A percentile compares a stretch with the other conserved stretches of the same genome.
phyloP scores from a whole-genome alignment of 108 stramenopile genomes.

The Nannochloropsis salina region DNA sequence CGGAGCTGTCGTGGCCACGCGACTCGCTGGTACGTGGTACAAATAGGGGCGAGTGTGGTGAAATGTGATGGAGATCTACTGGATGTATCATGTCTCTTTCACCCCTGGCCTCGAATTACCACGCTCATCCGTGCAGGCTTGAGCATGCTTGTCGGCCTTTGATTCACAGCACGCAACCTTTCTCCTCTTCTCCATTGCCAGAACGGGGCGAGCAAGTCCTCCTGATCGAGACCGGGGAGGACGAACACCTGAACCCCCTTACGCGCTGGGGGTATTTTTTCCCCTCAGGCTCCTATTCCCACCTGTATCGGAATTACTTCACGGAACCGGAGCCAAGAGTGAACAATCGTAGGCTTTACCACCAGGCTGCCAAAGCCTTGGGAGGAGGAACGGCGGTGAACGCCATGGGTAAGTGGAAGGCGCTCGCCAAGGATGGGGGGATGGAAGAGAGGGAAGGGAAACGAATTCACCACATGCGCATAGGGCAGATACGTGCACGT shows the following conservation, averaged over 20 bases:
- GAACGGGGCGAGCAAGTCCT: neutral
- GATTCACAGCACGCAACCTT: neutral
- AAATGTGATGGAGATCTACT: too few species aligned
- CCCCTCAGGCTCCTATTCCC: neutral
- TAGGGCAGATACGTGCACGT: too few species aligned
- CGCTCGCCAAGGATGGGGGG: neutral
- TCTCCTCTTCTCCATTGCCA: neutral
- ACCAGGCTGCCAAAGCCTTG: neutral
- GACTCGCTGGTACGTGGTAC: neutral
- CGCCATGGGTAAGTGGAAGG: constrained; percentile 19
- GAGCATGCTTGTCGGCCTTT: too few species aligned
- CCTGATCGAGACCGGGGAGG: neutral
- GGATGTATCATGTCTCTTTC: too few species aligned
- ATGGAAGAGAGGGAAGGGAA: neutral
- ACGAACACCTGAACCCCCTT: neutral
- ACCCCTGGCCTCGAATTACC: too few species aligned
- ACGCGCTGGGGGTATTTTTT: neutral
- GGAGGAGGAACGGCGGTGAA: constrained; percentile 15
- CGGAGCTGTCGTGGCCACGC: neutral
- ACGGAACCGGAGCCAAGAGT: neutral
- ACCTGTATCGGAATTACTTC: neutral
- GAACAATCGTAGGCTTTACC: neutral
- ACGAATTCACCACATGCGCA: neutral
- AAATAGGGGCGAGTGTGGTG: too few species aligned
- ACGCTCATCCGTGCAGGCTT: too few species aligned